A percentile compares a stretch with the other conserved stretches of the same genome.
phyloP scores from a whole-genome alignment of 495 filamentous ascomycete species.

The Neurospora intermedia region DNA sequence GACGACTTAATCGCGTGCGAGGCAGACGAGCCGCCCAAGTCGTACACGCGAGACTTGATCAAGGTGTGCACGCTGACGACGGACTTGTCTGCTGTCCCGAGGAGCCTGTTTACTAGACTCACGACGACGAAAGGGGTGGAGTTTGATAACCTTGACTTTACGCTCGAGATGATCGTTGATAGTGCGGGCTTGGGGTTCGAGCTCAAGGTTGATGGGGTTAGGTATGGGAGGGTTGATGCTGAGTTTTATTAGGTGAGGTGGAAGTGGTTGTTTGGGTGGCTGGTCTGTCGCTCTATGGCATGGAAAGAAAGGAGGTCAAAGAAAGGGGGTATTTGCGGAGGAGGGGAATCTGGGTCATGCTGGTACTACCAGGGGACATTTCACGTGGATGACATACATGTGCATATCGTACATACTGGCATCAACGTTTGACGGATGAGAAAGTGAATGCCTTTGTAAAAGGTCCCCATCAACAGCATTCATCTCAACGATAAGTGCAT shows the following conservation, averaged over 20 bases:
- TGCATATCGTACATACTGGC: neutral
- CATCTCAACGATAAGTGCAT: neutral
- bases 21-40: conserved; percentile 47
- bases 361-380: neutral
- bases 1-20: conserved; percentile 66
- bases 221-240: conserved; percentile 61
- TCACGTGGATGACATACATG: neutral
- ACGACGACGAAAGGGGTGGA: conserved; percentile 63
- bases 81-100: conserved; percentile 58
- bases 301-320: neutral
- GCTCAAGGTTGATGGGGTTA: conserved; percentile 59
- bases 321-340: neutral
- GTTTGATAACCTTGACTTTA: conserved; percentile 67
- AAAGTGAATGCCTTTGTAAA: neutral
- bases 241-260: conserved; percentile 45
- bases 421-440: neutral
- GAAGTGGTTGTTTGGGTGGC: neutral
- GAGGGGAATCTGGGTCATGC: neutral
- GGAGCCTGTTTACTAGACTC: conserved; percentile 51
- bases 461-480: neutral
- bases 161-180: conserved; percentile 64
- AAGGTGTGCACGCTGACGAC: conserved; percentile 71
- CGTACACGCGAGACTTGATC: conserved; percentile 45
- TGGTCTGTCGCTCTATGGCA: neutral
- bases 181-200: conserved; percentile 62